Percentiles rank a stretch among this genome's conserved stretches.
These are phyloP conservation scores for Epichloe sylvatica DNA, from an alignment of 2,329 filamentous ascomycete species.

Conservation along the genomic window DNA sequence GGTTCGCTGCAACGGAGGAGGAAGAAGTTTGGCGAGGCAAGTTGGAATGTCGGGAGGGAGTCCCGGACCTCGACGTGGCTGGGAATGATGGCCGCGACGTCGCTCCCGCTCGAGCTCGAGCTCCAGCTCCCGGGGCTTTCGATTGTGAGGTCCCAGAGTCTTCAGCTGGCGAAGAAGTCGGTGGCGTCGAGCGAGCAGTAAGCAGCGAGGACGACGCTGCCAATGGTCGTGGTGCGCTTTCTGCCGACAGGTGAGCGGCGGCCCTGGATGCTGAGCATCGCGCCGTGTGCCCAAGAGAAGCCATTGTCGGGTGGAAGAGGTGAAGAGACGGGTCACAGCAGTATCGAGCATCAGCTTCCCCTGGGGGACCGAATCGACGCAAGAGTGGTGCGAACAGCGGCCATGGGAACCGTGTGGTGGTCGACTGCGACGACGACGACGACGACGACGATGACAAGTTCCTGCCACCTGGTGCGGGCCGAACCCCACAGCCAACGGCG, in stretches of 20 bases:
- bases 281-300: constrained; percentile 9
- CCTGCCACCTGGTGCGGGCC: too few relatives aligned
- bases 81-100: not conserved
- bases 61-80: not conserved
- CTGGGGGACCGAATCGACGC: not conserved
- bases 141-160: not conserved
- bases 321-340: constrained; percentile 1
- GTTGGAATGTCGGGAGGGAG: not conserved
- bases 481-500: too few relatives aligned
- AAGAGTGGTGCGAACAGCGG: constrained; percentile 1
- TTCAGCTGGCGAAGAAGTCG: not conserved
- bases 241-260: constrained; percentile 8
- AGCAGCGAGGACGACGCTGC: constrained; percentile 4
- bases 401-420: constrained; percentile 2
- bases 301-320: constrained; percentile 10
- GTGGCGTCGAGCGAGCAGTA: not conserved
- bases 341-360: constrained; percentile 5
- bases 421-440: not conserved
- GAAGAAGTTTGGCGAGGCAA: not conserved
- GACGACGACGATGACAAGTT: not conserved
- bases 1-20: not conserved
- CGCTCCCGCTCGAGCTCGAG: not conserved
- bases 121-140: not conserved
- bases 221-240: not conserved
- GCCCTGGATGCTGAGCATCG: constrained; percentile 11